These are phyloP conservation scores for Ceratobasidium sp. DNA, from an alignment of 1,284 basidiomycete genomes.

Conservation along the genomic window DNA sequence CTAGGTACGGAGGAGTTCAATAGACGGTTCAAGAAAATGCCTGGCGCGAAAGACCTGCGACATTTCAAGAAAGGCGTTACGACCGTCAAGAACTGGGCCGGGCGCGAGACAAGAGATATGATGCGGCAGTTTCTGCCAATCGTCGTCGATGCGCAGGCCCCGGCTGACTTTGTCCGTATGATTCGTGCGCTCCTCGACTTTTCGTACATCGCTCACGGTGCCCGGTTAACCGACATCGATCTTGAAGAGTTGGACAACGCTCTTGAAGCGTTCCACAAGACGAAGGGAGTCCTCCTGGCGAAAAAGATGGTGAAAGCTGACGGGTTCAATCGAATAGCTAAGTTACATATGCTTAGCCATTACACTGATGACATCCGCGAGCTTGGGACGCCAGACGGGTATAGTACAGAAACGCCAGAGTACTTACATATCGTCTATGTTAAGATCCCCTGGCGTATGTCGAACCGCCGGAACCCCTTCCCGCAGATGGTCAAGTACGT, in stretches of 20 bases:
- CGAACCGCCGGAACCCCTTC: neutral
- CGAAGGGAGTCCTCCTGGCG: neutral
- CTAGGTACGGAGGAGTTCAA: too few relatives aligned
- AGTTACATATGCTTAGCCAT: slow-evolving; percentile 36
- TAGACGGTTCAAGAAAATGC: too few relatives aligned
- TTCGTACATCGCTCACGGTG: neutral
- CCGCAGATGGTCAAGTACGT: slow-evolving; percentile 27
- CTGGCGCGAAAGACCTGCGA: too few relatives aligned
- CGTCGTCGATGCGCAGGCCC: too few relatives aligned
- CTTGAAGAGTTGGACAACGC: neutral
- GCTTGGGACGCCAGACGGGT: slow-evolving; percentile 21
- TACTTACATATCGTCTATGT: slow-evolving; percentile 26
- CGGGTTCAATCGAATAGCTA: slow-evolving; percentile 16
- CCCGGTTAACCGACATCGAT: neutral
- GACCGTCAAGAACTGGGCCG: too few relatives aligned
- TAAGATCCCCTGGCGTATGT: slow-evolving; percentile 1
- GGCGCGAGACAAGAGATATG: too few relatives aligned
- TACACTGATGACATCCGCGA: slow-evolving; percentile 5
- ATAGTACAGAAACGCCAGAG: slow-evolving; percentile 39
- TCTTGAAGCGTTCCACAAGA: neutral
- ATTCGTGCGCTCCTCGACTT: neutral
- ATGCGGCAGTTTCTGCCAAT: too few relatives aligned
- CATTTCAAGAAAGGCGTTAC: too few relatives aligned
- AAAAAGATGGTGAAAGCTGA: neutral
- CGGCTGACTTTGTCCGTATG: too few relatives aligned